Conservation (phyloP, 2,329 filamentous ascomycete genomes). For the Meredithiella fracta region DNA sequence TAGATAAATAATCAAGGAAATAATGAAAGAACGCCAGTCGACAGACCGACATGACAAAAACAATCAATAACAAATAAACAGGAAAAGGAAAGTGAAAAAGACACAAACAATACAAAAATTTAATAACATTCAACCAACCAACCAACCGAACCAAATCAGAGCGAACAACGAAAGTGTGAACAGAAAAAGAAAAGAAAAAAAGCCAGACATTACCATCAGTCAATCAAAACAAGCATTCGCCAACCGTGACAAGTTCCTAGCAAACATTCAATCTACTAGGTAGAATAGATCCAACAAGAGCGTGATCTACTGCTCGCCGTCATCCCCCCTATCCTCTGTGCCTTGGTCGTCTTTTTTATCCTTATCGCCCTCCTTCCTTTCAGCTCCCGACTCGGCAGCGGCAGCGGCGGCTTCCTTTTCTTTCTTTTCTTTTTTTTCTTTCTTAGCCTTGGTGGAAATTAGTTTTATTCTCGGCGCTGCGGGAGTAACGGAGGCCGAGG, state of each 20-base stretch:
- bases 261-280: no score
- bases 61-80: not conserved
- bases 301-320: not conserved
- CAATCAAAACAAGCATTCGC: constrained; percentile 9
- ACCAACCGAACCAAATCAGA: no score
- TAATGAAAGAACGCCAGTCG: not conserved
- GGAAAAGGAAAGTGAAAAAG: not conserved
- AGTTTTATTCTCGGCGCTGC: constrained; percentile 17
- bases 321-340: not conserved
- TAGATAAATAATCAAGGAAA: constrained; percentile 1
- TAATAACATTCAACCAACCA: not conserved
- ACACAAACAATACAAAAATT: not conserved
- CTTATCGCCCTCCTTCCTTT: not conserved
- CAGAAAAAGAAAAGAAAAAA: constrained; percentile 7
- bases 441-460: constrained; percentile 37
- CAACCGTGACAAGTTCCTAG: constrained; percentile 3
- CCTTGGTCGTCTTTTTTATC: not conserved
- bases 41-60: constrained; percentile 3
- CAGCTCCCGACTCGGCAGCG: not conserved
- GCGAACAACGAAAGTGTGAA: not conserved
- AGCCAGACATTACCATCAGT: constrained; percentile 2
- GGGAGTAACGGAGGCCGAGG: not conserved
- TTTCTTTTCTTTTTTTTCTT: constrained; percentile 24
- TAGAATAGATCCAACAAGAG: not conserved
- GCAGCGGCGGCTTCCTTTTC: constrained; percentile 6